phyloP scores from a whole-genome alignment of 2,329 filamentous ascomycete species.

The Botryosphaeria dothidea region DNA sequence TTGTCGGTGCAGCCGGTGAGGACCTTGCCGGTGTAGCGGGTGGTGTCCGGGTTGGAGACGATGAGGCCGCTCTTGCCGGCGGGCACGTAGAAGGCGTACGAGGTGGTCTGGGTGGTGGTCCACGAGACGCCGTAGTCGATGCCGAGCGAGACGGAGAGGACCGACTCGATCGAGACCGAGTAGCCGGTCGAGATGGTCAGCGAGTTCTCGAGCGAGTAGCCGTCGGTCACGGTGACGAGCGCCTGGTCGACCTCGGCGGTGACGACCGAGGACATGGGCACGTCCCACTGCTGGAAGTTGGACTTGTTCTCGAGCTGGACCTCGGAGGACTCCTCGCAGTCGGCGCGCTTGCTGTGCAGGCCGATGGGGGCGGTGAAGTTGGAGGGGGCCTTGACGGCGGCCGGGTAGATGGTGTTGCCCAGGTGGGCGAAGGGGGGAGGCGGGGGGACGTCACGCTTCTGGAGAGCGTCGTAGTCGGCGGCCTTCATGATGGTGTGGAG shows the following conservation, averaged over 20 bases:
- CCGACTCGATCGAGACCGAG: background rate
- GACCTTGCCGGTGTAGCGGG: constrained; percentile 36
- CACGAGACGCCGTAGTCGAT: background rate
- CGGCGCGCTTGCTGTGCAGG: background rate
- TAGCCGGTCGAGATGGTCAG: constrained; percentile 22
- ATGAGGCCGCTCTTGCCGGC: constrained; percentile 41
- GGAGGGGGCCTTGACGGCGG: background rate
- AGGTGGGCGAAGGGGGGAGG: background rate
- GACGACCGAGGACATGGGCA: background rate
- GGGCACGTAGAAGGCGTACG: constrained; percentile 36
- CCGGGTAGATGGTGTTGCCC: background rate
- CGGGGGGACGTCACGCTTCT: background rate
- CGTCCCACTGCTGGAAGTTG: background rate
- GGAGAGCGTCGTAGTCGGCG: background rate
- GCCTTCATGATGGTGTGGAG: background rate
- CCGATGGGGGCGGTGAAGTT: background rate
- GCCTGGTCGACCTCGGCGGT: background rate
- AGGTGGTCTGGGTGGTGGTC: constrained; percentile 32
- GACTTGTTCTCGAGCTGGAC: background rate
- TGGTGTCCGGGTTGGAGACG: constrained; percentile 41
- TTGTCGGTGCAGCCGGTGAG: constrained; percentile 38
- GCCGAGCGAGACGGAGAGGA: background rate
- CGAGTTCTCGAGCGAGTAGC: constrained; percentile 9
- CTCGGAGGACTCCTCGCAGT: background rate
- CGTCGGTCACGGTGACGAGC: constrained; percentile 20